Evolutionary conservation across 495 filamentous ascomycete species (phyloP).

Genomic region (Penicillium crystallinum): DNA sequence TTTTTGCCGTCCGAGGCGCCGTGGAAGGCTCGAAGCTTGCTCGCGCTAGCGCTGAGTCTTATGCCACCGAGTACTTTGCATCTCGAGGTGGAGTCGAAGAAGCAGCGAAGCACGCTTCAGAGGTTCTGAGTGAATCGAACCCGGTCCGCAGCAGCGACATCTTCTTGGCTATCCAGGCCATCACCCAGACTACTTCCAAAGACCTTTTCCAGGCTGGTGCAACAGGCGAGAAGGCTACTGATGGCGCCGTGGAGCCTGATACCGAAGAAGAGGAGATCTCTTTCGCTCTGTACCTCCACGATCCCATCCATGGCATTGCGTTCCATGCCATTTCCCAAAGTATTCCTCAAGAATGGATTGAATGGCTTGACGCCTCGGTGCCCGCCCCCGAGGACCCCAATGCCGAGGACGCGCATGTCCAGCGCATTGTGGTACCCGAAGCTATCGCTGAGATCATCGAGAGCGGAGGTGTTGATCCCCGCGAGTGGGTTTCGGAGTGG

Average conservation of each 20-base stretch:
- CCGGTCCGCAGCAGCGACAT: constrained; percentile 89
- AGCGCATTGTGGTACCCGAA: constrained; percentile 56
- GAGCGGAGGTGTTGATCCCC: constrained; percentile 82
- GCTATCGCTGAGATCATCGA: constrained; percentile 87
- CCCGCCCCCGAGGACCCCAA: constrained; percentile 42
- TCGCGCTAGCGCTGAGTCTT: constrained; percentile 79
- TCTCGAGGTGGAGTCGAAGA: constrained; percentile 71
- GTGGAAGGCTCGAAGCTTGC: constrained; percentile 86
- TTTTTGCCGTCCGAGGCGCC: constrained; percentile 75
- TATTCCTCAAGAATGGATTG: constrained; percentile 80
- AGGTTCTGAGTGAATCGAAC: constrained; percentile 73
- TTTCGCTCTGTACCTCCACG: constrained; percentile 89
- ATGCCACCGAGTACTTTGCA: constrained; percentile 76
- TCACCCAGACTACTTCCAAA: constrained; percentile 54
- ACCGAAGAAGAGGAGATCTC: constrained; percentile 55
- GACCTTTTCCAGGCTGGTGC: constrained; percentile 63
- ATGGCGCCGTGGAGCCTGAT: constrained; percentile 47
- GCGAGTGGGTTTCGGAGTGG: constrained; percentile 98
- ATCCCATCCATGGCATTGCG: constrained; percentile 86
- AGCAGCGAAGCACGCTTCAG: constrained; percentile 69
- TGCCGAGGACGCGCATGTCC: constrained; percentile 27
- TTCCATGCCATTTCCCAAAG: constrained; percentile 80
- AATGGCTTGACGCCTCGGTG: constrained; percentile 80
- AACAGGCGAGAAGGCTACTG: constrained; percentile 49
- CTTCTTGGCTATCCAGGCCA: constrained; percentile 88